Base-by-base conservation (phyloP, 495 filamentous ascomycete species). In the Aspergillus sclerotioniger region DNA sequence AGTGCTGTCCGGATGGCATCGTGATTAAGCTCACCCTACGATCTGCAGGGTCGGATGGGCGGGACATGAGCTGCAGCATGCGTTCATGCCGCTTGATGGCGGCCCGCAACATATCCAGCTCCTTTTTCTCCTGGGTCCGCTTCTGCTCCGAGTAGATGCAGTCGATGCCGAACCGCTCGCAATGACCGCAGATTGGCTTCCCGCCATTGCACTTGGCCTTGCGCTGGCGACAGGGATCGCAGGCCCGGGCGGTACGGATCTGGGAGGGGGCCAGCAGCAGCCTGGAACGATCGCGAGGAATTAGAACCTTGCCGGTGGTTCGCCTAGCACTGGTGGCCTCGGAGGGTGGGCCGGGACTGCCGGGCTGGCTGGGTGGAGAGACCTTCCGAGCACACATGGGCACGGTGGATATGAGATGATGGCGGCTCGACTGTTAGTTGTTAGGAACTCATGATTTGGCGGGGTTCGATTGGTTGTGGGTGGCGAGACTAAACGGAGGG, bases 181-280 rank as follows among this genome's bases (percentile, higher is more conserved):
- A 50, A 13, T 50, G 47, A 12, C 28, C 10, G 17, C 47, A 50
- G 5, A 31, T 15, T 0, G 47, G 47, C 47, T 32, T 50, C 9
- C 21, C 47, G 16, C 47, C 47, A 32, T 50, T 50, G 47, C 47
- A 50, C 47, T 50, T 50, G 13, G 47, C 47, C 31, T 50, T 50
- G 47, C 47, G 47, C 31, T 50, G 47, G 13, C 47, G 28, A 32
- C 47, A 50, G 13, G 47, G 12, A 32, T 50, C 47, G 47, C 47
- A 50, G 10, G 47, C 47, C 16, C 47, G 47, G 5, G 25, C 8
- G 25, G 47, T 50, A 16, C 47, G 47, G 13, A 50, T 32, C 21
- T 25, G 47, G 47, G 47, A 28, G 28, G 28, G 33, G n/a, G 20
- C 28, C 16, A 32, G 10, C n/a, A 15, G 21, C 8, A 32, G 6